These are phyloP conservation scores for Breynia disticha DNA, from an alignment of 441 rosid species.

Conservation along the genomic window DNA sequence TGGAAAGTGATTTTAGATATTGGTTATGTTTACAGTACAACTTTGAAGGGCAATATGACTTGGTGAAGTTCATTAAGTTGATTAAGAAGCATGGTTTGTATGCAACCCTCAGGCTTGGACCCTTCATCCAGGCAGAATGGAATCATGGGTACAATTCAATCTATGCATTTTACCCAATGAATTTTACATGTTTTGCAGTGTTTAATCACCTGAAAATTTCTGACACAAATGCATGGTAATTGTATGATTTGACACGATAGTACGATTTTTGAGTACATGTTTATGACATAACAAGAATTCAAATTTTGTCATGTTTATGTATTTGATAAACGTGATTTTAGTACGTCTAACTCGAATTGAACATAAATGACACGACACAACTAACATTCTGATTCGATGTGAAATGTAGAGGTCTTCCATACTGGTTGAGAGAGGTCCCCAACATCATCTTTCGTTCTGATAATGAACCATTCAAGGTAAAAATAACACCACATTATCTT, in stretches of 20 bases:
- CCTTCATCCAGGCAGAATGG: slow-evolving; percentile 97
- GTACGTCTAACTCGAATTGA: no score
- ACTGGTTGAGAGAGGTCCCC: slow-evolving; percentile 81
- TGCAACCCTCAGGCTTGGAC: slow-evolving; percentile 67
- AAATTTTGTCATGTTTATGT: no score
- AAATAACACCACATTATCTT: neutral
- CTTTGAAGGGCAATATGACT: slow-evolving; percentile 63
- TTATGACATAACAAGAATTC: no score
- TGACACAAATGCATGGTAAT: no score
- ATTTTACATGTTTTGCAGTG: no score
- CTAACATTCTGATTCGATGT: neutral
- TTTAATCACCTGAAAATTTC: no score
- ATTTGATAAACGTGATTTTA: no score
- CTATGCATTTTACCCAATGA: no score
- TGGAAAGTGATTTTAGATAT: neutral
- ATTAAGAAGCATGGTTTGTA: slow-evolving; percentile 46
- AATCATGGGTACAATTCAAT: slow-evolving; percentile 64
- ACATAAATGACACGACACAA: no score
- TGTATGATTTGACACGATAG: no score
- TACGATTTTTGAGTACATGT: no score
- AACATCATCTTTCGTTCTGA: slow-evolving; percentile 66
- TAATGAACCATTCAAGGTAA: slow-evolving; percentile 65
- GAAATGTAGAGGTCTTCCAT: slow-evolving; percentile 67
- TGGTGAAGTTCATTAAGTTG: slow-evolving; percentile 70
- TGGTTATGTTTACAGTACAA: slow-evolving; percentile 31